Percentiles rank a stretch among this genome's conserved stretches.
Evolutionary conservation across 805 yeast species (phyloP).

Genomic region (Metschnikowia continentalis): DNA sequence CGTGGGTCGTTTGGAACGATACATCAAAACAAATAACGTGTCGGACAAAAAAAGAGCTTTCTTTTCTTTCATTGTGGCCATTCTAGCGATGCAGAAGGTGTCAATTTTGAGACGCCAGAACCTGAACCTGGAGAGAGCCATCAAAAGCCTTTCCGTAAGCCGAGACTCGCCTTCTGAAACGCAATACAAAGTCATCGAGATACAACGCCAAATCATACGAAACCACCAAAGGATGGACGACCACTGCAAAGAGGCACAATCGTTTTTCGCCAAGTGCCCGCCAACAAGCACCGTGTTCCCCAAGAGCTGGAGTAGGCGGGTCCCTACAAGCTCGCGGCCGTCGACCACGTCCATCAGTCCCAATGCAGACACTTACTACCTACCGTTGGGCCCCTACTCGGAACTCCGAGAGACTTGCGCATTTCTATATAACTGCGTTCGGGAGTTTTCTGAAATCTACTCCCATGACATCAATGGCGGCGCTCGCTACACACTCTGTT

Average conservation of each 20-base stretch:
- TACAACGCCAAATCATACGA: constrained; percentile 24
- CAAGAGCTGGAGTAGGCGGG: constrained; percentile 25
- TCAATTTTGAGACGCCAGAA: constrained; percentile 31
- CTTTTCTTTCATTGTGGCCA: constrained; percentile 19
- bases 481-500: constrained; percentile 12
- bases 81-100: constrained; percentile 28
- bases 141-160: constrained; percentile 19
- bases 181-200: constrained; percentile 22
- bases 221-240: constrained; percentile 23
- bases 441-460: constrained; percentile 29
- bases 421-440: constrained; percentile 26
- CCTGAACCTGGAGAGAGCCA: constrained; percentile 20
- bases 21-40: constrained; percentile 11
- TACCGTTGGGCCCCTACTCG: constrained; percentile 37
- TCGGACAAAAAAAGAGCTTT: constrained; percentile 13
- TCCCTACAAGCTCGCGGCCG: constrained; percentile 2
- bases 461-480: constrained; percentile 13
- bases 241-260: constrained; percentile 25
- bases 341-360: constrained; percentile 18
- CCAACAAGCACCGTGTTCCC: constrained; percentile 29
- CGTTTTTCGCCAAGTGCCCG: constrained; percentile 22
- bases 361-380: constrained; percentile 23
- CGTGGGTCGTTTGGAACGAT: constrained; percentile 15
- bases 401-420: constrained; percentile 30
- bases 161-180: constrained; percentile 14